Evolutionary conservation across 1,139 yeast genomes (phyloP), one percentile per base, ranked within the genome.

Genomic region (Taiozyma onychis): DNA sequence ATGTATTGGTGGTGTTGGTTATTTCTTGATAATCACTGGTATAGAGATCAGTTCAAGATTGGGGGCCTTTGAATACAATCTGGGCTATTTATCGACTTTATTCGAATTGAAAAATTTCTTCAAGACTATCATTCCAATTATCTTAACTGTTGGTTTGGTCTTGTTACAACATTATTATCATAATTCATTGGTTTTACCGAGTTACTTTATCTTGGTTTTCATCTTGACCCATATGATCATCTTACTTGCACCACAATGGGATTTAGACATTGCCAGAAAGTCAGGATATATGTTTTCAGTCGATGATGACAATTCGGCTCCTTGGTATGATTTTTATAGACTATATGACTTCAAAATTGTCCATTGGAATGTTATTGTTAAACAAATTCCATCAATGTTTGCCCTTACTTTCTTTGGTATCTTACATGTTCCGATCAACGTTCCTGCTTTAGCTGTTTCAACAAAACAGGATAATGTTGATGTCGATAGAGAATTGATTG

Each of bases 1-100:
- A 1, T 93, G 98, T 66, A 91, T 93, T 61, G 99, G 99, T 44
- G 99, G 99, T 61, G 99, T 93, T 46, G 99, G 99, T 1, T 91
- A 88, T 70, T 93, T 93, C 67, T 74, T 93, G 55, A 72, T 91
- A 3, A 85, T 88, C 2, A 93, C 99, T 0, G 99, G 97, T 2
- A 70, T 93, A 35, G 98, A 91, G 64, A 97, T 93, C 1, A 79
- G 90, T 11, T 84, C 97, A 0, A 75, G 96, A 53, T 69, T 88
- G 41, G 93, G 95, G 9, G 84, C 88, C 6, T 68, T 91, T 46
- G 77, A 74, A 48, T 90, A 88, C 64, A 78, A 81, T 52, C 64
- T 72, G 61, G 77, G 70, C 1, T 85, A 89, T 10, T 68, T 88
- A 49, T 49, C 65, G 41, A 75, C 71, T 51, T 67, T 88, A 39